phyloP scores from a whole-genome alignment of 352 stramenopile species.

The Pythium chondricola region DNA sequence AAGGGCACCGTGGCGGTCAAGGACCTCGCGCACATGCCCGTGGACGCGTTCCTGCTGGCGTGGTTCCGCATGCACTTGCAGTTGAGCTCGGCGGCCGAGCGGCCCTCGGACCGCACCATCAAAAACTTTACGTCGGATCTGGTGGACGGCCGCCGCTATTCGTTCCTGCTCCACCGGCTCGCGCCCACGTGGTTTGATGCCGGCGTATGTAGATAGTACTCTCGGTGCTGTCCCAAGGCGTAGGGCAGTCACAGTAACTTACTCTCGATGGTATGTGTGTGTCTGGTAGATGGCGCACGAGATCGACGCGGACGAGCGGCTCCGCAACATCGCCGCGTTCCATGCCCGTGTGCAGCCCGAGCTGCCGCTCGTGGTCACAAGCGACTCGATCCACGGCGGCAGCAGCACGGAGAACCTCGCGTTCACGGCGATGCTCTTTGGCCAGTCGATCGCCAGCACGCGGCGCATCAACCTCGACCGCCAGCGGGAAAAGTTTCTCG shows the following conservation, averaged over 20 bases:
- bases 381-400: conserved; percentile 59
- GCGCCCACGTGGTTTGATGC: conserved; percentile 69
- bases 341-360: conserved; percentile 55
- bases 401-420: conserved; percentile 66
- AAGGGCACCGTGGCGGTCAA: conserved; percentile 40
- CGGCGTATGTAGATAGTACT: no score
- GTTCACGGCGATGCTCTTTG: conserved; percentile 78
- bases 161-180: conserved; percentile 65
- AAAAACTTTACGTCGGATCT: conserved; percentile 80
- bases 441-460: conserved; percentile 30
- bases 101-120: conserved; percentile 56
- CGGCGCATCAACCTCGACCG: conserved; percentile 28
- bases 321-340: conserved; percentile 68
- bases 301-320: conserved; percentile 58
- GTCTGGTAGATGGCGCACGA: conserved; percentile 66
- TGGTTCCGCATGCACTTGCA: conserved; percentile 79
- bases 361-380: conserved; percentile 59
- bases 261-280: background rate
- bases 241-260: no score
- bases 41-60: conserved; percentile 64
- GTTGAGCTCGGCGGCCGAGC: conserved; percentile 49
- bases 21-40: conserved; percentile 59
- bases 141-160: conserved; percentile 52
- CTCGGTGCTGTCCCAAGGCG: no score
- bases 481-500: conserved; percentile 27